Conservation (phyloP, 257 asterid genomes). For the Solanum pennellii region DNA sequence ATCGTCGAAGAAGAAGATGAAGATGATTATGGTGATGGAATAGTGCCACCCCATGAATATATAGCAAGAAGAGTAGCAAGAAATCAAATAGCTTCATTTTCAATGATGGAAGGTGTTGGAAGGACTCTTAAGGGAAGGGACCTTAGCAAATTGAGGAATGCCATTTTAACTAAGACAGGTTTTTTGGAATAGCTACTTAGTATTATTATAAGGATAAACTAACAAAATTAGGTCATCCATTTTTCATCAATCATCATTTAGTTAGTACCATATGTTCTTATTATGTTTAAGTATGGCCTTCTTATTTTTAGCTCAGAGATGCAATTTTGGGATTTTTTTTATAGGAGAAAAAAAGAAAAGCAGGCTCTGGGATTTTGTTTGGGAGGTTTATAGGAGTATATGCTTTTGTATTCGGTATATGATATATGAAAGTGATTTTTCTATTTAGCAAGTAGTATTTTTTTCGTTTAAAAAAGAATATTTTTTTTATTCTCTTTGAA, state of each 20-base stretch:
- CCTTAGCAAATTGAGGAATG: conserved; percentile 41
- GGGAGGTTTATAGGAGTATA: neutral
- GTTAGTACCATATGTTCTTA: neutral
- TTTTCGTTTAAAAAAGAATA: too few species aligned
- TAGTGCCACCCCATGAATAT: conserved; percentile 53
- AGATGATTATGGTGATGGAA: conserved; percentile 12
- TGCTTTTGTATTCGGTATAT: neutral
- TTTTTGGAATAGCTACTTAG: conserved; percentile 29
- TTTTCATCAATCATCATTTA: neutral
- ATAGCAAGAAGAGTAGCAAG: conserved; percentile 32
- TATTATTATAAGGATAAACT: neutral
- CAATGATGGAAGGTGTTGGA: conserved; percentile 73
- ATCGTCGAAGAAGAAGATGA: neutral
- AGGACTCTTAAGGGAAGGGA: conserved; percentile 73
- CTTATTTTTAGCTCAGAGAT: neutral
- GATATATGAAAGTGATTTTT: neutral
- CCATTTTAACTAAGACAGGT: conserved; percentile 53
- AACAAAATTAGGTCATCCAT: neutral
- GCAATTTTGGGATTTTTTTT: neutral
- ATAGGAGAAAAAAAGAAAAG: neutral
- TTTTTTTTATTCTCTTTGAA: too few species aligned
- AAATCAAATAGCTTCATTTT: conserved; percentile 32
- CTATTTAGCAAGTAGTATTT: neutral
- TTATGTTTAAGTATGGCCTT: neutral
- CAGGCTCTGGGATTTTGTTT: conserved; percentile 8